Evolutionary conservation across 441 rosid genomes (phyloP).

Genomic region (Breynia disticha): DNA sequence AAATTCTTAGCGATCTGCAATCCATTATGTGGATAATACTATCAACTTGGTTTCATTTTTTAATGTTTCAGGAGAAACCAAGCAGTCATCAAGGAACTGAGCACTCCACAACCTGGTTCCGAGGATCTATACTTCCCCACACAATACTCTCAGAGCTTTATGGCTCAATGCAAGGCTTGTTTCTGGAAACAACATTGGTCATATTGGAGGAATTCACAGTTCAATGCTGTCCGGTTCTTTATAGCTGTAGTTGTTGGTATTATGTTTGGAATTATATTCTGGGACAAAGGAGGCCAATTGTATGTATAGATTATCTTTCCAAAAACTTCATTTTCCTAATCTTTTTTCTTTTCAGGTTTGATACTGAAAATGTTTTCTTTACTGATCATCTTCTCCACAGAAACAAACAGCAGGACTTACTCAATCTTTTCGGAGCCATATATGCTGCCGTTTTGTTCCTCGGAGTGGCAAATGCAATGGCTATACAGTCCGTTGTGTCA

Average conservation of each 20-base stretch:
- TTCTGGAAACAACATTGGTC: conserved; percentile 58
- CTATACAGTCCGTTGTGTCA: conserved; percentile 52
- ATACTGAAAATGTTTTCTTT: background rate
- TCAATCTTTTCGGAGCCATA: conserved; percentile 51
- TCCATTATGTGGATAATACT: background rate
- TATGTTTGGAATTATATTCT: conserved; percentile 45
- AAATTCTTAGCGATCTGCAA: background rate
- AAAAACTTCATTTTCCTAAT: background rate
- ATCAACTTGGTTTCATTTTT: background rate
- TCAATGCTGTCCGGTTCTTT: conserved; percentile 37
- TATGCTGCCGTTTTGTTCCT: conserved; percentile 68
- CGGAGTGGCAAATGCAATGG: conserved; percentile 56
- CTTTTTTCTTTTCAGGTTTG: too few relatives aligned
- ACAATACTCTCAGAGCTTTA: conserved; percentile 39
- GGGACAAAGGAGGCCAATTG: conserved; percentile 40
- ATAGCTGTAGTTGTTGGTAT: conserved; percentile 36
- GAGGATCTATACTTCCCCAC: conserved; percentile 47
- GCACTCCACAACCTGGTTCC: conserved; percentile 37
- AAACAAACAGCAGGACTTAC: conserved; percentile 17
- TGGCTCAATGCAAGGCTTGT: conserved; percentile 50
- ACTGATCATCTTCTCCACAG: conserved; percentile 7
- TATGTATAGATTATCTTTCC: conserved; percentile 16
- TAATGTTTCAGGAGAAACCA: conserved; percentile 39
- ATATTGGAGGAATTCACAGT: conserved; percentile 55
- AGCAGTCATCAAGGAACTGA: conserved; percentile 38